Conservation (phyloP, 768 basidiomycete genomes). For the Pleurotus salmoneostramineus region DNA sequence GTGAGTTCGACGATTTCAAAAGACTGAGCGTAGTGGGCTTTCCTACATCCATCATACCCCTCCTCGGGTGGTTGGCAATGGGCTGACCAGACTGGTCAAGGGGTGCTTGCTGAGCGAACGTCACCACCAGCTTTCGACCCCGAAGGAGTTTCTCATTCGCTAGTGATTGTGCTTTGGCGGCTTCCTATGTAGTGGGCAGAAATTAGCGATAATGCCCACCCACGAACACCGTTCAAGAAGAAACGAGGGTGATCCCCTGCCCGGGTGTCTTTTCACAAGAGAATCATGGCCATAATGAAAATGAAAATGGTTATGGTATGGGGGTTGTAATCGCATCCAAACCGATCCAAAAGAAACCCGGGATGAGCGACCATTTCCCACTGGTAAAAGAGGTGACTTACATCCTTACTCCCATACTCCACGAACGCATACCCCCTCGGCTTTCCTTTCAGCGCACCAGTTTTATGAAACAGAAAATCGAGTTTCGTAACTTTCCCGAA, state of each 20-base stretch:
- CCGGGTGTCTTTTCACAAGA: constrained; percentile 10
- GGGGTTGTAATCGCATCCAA: background rate
- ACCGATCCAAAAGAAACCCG: constrained; percentile 30
- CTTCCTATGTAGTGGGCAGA: constrained; percentile 57
- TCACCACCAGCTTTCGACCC: constrained; percentile 88
- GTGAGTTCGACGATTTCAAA: constrained; percentile 63
- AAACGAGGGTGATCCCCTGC: constrained; percentile 5
- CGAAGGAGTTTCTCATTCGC: constrained; percentile 80
- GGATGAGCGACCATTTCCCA: constrained; percentile 37
- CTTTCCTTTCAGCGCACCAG: constrained; percentile 84
- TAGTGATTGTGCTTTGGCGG: constrained; percentile 66
- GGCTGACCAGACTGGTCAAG: constrained; percentile 27
- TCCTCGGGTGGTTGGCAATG: constrained; percentile 25
- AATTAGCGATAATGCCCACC: constrained; percentile 10
- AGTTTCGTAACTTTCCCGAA: constrained; percentile 91
- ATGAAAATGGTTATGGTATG: too few relatives aligned
- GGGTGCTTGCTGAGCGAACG: constrained; percentile 85
- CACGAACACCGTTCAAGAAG: background rate
- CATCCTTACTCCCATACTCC: constrained; percentile 76
- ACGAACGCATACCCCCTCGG: constrained; percentile 95
- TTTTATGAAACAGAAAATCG: constrained; percentile 95
- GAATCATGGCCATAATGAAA: too few relatives aligned
- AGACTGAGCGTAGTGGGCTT: constrained; percentile 86
- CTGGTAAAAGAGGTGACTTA: constrained; percentile 40
- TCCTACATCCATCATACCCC: constrained; percentile 49